Conservation (phyloP, 1,284 basidiomycete species). For the Papiliotrema laurentii region DNA sequence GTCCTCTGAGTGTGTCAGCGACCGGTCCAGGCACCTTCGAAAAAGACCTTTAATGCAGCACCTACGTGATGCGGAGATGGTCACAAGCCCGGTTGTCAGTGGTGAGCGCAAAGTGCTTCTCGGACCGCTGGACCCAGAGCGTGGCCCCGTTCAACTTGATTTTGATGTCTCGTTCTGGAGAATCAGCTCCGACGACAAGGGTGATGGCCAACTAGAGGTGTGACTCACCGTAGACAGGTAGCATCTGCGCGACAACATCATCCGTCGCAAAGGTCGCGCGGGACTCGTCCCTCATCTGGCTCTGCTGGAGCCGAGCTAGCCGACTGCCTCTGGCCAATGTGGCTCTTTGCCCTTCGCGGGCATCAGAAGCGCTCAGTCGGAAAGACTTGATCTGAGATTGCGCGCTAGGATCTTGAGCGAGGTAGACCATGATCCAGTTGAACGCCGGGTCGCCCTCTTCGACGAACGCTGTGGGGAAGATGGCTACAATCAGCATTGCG, state of each 20-base stretch:
- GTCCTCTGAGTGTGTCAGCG: slow-evolving; percentile 8
- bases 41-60: background rate
- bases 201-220: background rate
- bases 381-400: slow-evolving; percentile 22
- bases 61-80: slow-evolving; percentile 12
- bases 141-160: slow-evolving; percentile 8
- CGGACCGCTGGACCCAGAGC: slow-evolving; percentile 8
- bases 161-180: slow-evolving; percentile 5
- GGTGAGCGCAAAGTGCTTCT: slow-evolving; percentile 5
- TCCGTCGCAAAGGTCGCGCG: slow-evolving; percentile 15
- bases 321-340: slow-evolving; percentile 1
- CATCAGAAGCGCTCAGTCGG: slow-evolving; percentile 17
- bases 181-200: background rate
- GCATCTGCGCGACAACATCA: slow-evolving; percentile 21
- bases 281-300: slow-evolving; percentile 5
- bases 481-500: slow-evolving; percentile 7
- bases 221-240: slow-evolving; percentile 23
- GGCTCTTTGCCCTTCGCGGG: background rate
- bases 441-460: background rate
- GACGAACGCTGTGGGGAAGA: slow-evolving; percentile 4
- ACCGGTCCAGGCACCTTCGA: background rate
- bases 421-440: slow-evolving; percentile 14
- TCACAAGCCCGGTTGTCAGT: slow-evolving; percentile 2
- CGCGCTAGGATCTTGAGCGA: slow-evolving; percentile 23
- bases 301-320: slow-evolving; percentile 4